Evolutionary conservation across 2,329 filamentous ascomycete species (phyloP).

Genomic region (Cladobotryum mycophilum): DNA sequence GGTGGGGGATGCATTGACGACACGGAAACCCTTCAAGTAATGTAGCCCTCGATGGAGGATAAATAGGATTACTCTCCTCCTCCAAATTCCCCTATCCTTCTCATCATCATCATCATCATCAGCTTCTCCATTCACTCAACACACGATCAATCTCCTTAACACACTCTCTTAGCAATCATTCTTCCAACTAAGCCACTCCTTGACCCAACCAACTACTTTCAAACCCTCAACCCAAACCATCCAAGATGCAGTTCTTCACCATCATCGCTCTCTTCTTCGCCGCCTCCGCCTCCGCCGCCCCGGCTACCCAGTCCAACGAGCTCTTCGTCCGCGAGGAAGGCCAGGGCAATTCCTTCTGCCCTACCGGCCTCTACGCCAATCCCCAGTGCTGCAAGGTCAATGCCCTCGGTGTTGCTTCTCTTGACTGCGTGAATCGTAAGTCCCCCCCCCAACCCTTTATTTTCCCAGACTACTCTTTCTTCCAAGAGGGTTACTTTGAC

Average conservation of each 20-base stretch:
- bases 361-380: slow-evolving; percentile 1
- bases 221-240: neutral
- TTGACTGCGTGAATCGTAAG: slow-evolving; percentile 12
- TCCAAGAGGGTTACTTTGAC: too few relatives aligned
- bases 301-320: neutral
- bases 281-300: slow-evolving; percentile 8
- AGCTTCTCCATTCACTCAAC: too few relatives aligned
- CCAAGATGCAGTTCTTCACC: slow-evolving; percentile 13
- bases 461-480: too few relatives aligned
- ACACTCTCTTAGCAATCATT: neutral
- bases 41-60: neutral
- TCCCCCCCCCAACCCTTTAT: neutral
- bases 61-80: slow-evolving; percentile 4
- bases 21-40: too few relatives aligned
- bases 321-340: neutral
- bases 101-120: neutral
- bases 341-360: slow-evolving; percentile 3
- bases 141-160: neutral
- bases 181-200: neutral
- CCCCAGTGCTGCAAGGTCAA: slow-evolving; percentile 11
- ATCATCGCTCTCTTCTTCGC: slow-evolving; percentile 10
- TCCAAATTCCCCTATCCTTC: neutral
- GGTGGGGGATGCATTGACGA: too few relatives aligned
- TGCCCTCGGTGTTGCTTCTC: slow-evolving; percentile 2
- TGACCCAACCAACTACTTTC: neutral